Evolutionary conservation across 306 rosid species (phyloP), one percentile per base, ranked within the genome.

Genomic region (Calophaca sinica): DNA sequence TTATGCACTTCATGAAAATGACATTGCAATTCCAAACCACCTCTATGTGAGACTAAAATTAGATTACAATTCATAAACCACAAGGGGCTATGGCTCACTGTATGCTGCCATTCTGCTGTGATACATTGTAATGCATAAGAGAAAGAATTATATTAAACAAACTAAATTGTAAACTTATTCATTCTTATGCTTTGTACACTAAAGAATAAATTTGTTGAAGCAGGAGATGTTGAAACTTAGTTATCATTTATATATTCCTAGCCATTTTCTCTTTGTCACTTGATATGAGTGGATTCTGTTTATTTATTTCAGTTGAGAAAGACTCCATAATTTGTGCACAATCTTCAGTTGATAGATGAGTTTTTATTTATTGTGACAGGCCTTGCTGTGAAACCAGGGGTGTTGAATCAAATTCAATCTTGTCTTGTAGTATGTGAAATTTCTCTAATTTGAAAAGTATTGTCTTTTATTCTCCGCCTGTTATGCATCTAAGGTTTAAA

Each of bases 331-430:
- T 54, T 15, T 38, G 14, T 36, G 14, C 29, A 36, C 61, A 48
- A 29, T 32, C 14, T 41, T 15, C 11, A 33, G 39, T 79, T 83
- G 54, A 57, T 64, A 66, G 44, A 69, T 73, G 67, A 49, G 14
- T 12, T 46, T 52, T 72, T 35, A 42, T 33, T 66, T 60, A 29
- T 54, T 38, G 58, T 84, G 81, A 65, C 89, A 96, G 99, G 98
- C 48, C 89, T 96, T 73, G 96, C 92, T 69, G 81, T 90, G 81
- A 90, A 92, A 74, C 97, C 99, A 5, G 86, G 89, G 60, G 88
- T 88, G 57, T 79, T 92, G 85, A 88, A 79, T 65, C 91, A 85
- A 84, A 84, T 92, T 64, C 99, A 92, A 66, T 65, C 96, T 7
- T 78, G 49, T 74, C 33, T 89, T 75, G 35, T 78, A 41, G 99